Evolutionary conservation across 345 rosid species (phyloP), one percentile per base, ranked within the genome.

Genomic region (Carallia pectinifolia): DNA sequence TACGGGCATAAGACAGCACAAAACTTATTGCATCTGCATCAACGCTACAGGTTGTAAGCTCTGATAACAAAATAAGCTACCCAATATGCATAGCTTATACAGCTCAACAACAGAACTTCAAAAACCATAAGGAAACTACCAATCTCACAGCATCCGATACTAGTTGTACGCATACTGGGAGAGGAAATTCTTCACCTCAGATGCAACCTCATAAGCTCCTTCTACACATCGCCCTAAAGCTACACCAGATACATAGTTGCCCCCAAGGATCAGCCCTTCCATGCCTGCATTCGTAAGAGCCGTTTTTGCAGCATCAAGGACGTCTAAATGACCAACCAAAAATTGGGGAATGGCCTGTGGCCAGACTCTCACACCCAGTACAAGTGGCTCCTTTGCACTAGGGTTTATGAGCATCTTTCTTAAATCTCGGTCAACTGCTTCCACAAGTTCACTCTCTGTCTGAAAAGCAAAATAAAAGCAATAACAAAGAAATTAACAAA

Each of bases 321-420:
- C 69, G 73, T 86, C 96, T 37, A 90, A 74, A 78, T 94, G 97
- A 71, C 97, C 99, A 18, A 90, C 82, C 80, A 87, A 76, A 76
- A 95, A 95, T 75, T 95, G 96, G 18, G 99, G 97, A 76, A 92
- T 95, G 76, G 99, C 97, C 82, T 85, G 91, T 38, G 92, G 96
- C 97, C 97, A 95, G 13, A 89, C 87, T 70, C 85, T 85, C 44
- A 89, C 96, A 37, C 97, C 97, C 39, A 90, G 75, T 47, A 62
- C 77, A 40, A 87, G 64, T 53, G 99, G 99, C 34, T 90, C 97
- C 79, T 78, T 83, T 1, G 97, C 87, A 64, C 69, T 81, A 7
- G 90, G 91, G 61, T 89, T 87, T 75, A 94, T 81, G 17, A 92
- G 96, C 93, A 94, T 90, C 87, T 92, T 90, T 71, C 97, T 90